Conservation (phyloP, 345 rosid genomes). For the Dipteronia dyeriana region DNA sequence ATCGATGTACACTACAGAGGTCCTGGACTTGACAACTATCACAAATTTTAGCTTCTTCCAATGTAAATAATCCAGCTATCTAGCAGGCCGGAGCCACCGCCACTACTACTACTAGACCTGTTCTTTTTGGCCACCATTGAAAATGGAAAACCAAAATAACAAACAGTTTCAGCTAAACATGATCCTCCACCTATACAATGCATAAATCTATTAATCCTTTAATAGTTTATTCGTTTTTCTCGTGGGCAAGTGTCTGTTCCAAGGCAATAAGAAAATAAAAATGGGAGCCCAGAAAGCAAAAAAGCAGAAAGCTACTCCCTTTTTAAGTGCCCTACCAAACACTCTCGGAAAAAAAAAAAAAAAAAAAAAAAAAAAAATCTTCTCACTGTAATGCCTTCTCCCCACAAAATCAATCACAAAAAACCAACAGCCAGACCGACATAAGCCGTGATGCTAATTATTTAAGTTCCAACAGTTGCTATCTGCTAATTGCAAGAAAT, state of each 20-base stretch:
- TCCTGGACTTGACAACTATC: neutral
- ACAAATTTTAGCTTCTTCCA: slow-evolving; percentile 20
- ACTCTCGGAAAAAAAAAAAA: too few relatives aligned
- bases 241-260: neutral
- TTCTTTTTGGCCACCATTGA: slow-evolving; percentile 18
- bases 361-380: too few relatives aligned
- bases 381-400: too few relatives aligned
- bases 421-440: slow-evolving; percentile 22
- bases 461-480: slow-evolving; percentile 3
- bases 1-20: slow-evolving; percentile 20
- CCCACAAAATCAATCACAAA: too few relatives aligned
- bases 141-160: neutral
- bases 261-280: neutral
- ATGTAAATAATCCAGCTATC: neutral
- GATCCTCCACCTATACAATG: neutral
- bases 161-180: neutral
- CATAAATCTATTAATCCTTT: neutral
- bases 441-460: slow-evolving; percentile 10
- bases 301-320: neutral
- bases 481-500: neutral
- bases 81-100: slow-evolving; percentile 15
- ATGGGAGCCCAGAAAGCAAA: neutral
- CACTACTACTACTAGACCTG: neutral
- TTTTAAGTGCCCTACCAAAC: slow-evolving; percentile 11
- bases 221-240: neutral